A percentile compares a stretch with the other conserved stretches of the same genome.
These are phyloP conservation scores for Pythium grandisporangium DNA, from an alignment of 352 stramenopile species.

Conservation along the genomic window DNA sequence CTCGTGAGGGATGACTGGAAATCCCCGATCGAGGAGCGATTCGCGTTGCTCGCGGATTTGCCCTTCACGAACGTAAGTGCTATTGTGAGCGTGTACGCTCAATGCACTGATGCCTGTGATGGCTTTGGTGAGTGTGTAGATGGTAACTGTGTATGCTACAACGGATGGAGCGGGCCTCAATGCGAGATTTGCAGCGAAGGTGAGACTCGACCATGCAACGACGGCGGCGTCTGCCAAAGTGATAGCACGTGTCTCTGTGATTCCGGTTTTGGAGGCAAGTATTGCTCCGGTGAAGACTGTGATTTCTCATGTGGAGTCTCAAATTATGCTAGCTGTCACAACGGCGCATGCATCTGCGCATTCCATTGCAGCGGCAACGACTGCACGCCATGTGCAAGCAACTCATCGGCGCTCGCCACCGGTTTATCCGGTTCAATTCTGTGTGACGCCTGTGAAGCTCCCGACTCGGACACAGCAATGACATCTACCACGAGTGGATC, in stretches of 20 bases:
- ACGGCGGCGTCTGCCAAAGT: slow-evolving; percentile 32
- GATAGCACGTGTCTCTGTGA: slow-evolving; percentile 60
- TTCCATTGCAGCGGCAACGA: slow-evolving; percentile 37
- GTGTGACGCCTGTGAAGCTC: no score
- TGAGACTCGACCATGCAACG: slow-evolving; percentile 38
- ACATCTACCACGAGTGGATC: no score
- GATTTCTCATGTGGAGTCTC: slow-evolving; percentile 37
- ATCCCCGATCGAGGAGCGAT: slow-evolving; percentile 46
- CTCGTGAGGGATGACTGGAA: slow-evolving; percentile 66
- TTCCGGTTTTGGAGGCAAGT: slow-evolving; percentile 29
- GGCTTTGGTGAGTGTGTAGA: slow-evolving; percentile 40
- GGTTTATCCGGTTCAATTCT: no score
- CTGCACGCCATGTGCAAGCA: slow-evolving; percentile 34
- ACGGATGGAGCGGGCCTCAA: slow-evolving; percentile 52
- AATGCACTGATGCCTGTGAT: slow-evolving; percentile 25
- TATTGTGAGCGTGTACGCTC: slow-evolving; percentile 25
- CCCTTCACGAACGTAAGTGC: slow-evolving; percentile 26
- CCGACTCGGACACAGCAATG: no score
- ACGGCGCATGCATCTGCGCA: slow-evolving; percentile 40
- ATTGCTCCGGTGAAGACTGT: slow-evolving; percentile 40
- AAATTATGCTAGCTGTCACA: slow-evolving; percentile 40
- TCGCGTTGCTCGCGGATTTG: slow-evolving; percentile 30
- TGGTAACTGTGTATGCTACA: slow-evolving; percentile 43
- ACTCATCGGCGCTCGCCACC: slow-evolving; percentile 18
- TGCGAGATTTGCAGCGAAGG: slow-evolving; percentile 50